Conservation (phyloP, 2,329 filamentous ascomycete genomes). For the Stemphylium lycopersici region DNA sequence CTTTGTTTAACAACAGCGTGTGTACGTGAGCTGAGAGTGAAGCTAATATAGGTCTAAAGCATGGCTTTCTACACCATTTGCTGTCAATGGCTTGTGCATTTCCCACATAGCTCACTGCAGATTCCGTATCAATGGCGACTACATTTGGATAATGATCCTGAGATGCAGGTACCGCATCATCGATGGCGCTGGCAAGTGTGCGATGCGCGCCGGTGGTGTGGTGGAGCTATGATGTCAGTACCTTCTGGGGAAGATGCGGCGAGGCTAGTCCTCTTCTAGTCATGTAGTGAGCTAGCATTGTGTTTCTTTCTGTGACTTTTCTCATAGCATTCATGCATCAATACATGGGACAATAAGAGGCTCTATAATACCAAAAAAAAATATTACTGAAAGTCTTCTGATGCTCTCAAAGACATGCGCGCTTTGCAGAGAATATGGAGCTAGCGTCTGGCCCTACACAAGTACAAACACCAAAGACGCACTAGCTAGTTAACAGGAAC, state of each 20-base stretch:
- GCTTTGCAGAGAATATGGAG: too few relatives aligned
- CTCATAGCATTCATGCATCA: too few relatives aligned
- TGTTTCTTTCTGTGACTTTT: too few relatives aligned
- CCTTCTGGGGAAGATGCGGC: not conserved
- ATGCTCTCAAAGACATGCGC: too few relatives aligned
- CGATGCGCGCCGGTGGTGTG: slow-evolving; percentile 9
- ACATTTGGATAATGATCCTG: slow-evolving; percentile 7
- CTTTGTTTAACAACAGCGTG: not conserved
- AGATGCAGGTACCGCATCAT: slow-evolving; percentile 14
- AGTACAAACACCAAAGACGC: too few relatives aligned
- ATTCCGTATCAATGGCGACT: slow-evolving; percentile 11
- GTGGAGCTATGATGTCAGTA: slow-evolving; percentile 18
- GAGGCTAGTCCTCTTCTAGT: too few relatives aligned
- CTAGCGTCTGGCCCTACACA: too few relatives aligned
- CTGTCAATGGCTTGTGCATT: slow-evolving; percentile 1
- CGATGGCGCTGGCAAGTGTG: slow-evolving; percentile 9
- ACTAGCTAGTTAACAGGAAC: too few relatives aligned
- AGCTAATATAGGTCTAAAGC: slow-evolving; percentile 7
- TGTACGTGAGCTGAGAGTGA: not conserved
- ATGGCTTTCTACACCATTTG: not conserved
- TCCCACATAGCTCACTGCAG: not conserved
- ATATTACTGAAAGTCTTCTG: too few relatives aligned
- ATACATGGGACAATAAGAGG: too few relatives aligned
- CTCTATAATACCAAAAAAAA: too few relatives aligned
- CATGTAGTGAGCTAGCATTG: too few relatives aligned